Evolutionary conservation across 306 rosid species (phyloP), one percentile per base, ranked within the genome.

Genomic region (Luffa aegyptiaca): DNA sequence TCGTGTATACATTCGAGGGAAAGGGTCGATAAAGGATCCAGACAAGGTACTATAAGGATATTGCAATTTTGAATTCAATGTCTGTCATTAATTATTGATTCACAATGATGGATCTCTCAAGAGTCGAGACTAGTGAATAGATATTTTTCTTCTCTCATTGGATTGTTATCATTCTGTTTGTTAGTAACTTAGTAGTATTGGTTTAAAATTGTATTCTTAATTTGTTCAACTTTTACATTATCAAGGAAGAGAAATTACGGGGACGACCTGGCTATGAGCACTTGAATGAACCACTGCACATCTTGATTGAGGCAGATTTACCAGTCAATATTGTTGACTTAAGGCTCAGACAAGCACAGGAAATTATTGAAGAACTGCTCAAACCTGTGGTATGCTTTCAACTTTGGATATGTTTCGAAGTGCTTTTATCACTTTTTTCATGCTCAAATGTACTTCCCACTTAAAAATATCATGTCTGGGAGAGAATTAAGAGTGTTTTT

Each of bases 201-300:
- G 31, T 35, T 66, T 44, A 37, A 53, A 65, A 14, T 71, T 61
- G 41, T 68, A 42, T 78, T 26, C 65, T 70, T 62, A 18, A 70
- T 78, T 18, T 45, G 77, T 75, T 62, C 17, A 56, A 79, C 17
- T 39, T 78, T 75, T 72, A 81, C 59, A 69, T 80, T 88, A 78
- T 86, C 52, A 73, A 92, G 98, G 98, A 94, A 85, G 97, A 94
- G 87, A 94, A 92, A 80, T 93, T 94, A 41, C 89, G 97, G 77
- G 97, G 98, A 92, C 85, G 96, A 80, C 98, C 98, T 13, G 98
- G 98, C 84, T 94, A 94, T 82, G 98, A 94, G 84, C 98, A 94
- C 82, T 91, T 94, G 83, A 94, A 90, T 44, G 98, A 94, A 82
- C 96, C 96, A 1, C 93, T 94, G 59, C 98, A 94, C 84, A 94